phyloP scores from a whole-genome alignment of 2,329 filamentous ascomycete genomes.

The Verticillium tricorpus region DNA sequence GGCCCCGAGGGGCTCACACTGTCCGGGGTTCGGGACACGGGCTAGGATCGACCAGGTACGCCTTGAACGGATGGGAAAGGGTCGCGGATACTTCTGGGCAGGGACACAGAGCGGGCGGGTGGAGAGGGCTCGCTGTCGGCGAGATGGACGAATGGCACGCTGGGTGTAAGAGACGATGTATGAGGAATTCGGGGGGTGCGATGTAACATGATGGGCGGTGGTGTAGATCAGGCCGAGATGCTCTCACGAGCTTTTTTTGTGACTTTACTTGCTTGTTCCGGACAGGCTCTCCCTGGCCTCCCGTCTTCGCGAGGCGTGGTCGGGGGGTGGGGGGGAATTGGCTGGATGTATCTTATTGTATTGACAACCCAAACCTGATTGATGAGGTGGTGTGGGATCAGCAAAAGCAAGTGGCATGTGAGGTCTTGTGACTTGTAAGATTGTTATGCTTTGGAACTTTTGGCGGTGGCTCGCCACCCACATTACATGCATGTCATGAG shows the following conservation, averaged over 20 bases:
- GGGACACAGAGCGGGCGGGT: neutral
- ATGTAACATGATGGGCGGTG: slow-evolving; percentile 8
- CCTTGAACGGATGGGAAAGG: slow-evolving; percentile 3
- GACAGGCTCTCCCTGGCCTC: neutral
- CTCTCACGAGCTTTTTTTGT: slow-evolving; percentile 16
- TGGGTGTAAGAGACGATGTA: slow-evolving; percentile 1
- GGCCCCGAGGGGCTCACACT: neutral
- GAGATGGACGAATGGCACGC: neutral
- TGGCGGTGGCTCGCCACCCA: no score
- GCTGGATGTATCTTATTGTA: neutral
- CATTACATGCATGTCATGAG: neutral
- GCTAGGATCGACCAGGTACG: slow-evolving; percentile 5
- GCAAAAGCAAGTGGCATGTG: neutral
- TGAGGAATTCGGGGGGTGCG: neutral
- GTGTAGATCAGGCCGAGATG: slow-evolving; percentile 14
- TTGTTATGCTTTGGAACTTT: no score
- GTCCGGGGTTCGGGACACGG: slow-evolving; percentile 1
- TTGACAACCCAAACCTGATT: neutral
- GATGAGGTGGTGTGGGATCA: neutral
- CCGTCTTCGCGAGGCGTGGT: neutral
- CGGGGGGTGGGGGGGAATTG: neutral
- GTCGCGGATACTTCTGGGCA: neutral
- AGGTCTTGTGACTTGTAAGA: neutral
- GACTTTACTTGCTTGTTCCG: slow-evolving; percentile 4
- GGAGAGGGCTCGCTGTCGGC: slow-evolving; percentile 6